These are phyloP conservation scores for Chrysochromulina parva DNA, from an alignment of 78 protist species.

Conservation along the genomic window DNA sequence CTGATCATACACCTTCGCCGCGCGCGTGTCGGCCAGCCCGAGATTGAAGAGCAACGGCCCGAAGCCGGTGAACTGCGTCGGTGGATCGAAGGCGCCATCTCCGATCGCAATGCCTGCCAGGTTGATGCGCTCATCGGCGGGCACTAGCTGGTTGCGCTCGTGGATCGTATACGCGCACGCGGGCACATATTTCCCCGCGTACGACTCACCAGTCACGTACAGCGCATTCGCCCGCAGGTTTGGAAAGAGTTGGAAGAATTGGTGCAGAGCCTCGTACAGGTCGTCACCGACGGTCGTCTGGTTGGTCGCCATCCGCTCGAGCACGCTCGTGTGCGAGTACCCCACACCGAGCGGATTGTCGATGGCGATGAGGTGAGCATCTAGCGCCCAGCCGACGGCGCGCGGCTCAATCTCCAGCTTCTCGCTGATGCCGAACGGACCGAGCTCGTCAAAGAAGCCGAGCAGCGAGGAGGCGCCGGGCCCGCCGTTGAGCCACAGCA, in stretches of 20 bases:
- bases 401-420: not conserved
- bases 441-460: constrained; percentile 41
- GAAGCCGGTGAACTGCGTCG: not conserved
- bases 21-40: not conserved
- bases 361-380: constrained; percentile 22
- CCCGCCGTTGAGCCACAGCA: constrained; percentile 59
- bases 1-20: not conserved
- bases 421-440: constrained; percentile 26
- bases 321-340: constrained; percentile 28
- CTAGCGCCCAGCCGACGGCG: constrained; percentile 15
- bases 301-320: constrained; percentile 24
- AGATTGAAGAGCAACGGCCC: not conserved
- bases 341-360: constrained; percentile 62
- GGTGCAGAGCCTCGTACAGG: not conserved
- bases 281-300: not conserved
- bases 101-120: constrained; percentile 9
- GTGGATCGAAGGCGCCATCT: constrained; percentile 29
- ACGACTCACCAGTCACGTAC: constrained; percentile 2
- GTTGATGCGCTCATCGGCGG: not conserved
- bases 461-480: constrained; percentile 53
- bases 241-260: not conserved
- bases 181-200: constrained; percentile 13
- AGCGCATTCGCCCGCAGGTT: not conserved
- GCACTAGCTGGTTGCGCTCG: not conserved
- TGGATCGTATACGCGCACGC: not conserved